A percentile compares a stretch with the other conserved stretches of the same genome.
These are phyloP conservation scores for Setomelanomma holmii DNA, from an alignment of 2,329 filamentous ascomycete genomes.

Conservation along the genomic window DNA sequence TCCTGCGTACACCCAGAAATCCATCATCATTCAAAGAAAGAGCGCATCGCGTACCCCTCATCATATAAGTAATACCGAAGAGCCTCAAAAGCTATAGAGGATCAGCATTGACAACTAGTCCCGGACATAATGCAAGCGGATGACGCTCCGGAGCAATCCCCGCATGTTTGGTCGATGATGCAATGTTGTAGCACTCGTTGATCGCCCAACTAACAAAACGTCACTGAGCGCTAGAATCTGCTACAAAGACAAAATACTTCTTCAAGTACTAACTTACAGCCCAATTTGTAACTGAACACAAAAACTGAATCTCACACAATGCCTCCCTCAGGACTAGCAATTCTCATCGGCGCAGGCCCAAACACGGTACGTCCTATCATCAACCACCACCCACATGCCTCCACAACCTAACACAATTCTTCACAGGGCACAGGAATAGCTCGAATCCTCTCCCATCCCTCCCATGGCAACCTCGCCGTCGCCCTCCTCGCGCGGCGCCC, in stretches of 20 bases:
- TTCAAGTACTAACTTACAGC: not conserved
- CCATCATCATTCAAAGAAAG: not conserved
- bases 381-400: not conserved
- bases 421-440: constrained; percentile 62
- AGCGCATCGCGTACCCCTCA: too few species aligned
- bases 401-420: not conserved
- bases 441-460: constrained; percentile 58
- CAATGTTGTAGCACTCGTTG: not conserved
- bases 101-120: too few species aligned
- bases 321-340: constrained; percentile 40
- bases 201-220: not conserved
- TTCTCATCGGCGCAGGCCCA: constrained; percentile 44
- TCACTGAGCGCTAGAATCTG: not conserved
- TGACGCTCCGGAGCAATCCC: not conserved
- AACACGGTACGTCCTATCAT: constrained; percentile 30
- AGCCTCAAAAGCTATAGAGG: too few species aligned
- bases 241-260: not conserved
- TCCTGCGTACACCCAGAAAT: not conserved
- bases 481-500: constrained; percentile 60
- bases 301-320: constrained; percentile 14
- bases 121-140: not conserved
- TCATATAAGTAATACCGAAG: not conserved
- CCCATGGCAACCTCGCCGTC: constrained; percentile 63
- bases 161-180: not conserved
- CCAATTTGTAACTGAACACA: not conserved